Evolutionary conservation across 2,329 filamentous ascomycete species (phyloP).

Genomic region (Pseudogymnoascus sp.): DNA sequence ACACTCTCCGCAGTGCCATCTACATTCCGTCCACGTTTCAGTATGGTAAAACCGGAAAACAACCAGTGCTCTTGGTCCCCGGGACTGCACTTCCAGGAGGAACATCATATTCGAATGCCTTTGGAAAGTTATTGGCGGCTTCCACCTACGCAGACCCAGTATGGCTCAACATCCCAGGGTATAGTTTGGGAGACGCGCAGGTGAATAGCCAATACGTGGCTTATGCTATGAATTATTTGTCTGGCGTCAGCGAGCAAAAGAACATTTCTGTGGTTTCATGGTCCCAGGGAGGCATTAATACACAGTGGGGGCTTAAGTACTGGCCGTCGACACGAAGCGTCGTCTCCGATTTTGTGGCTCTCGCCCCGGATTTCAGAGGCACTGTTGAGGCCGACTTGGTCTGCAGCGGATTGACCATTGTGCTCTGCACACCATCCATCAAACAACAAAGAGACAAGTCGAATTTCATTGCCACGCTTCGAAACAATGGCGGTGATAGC

Average conservation of each 20-base stretch:
- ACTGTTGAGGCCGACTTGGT: conserved; percentile 31
- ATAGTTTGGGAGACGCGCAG: conserved; percentile 40
- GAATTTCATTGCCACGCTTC: conserved; percentile 35
- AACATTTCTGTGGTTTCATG: conserved; percentile 41
- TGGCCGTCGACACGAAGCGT: conserved; percentile 41
- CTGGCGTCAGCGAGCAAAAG: conserved; percentile 29
- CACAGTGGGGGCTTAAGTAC: conserved; percentile 51
- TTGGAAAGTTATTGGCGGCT: conserved; percentile 39
- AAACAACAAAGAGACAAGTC: conserved; percentile 40
- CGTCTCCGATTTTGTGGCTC: conserved; percentile 42
- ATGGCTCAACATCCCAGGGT: conserved; percentile 46
- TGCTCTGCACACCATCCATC: conserved; percentile 31
- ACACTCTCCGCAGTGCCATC: conserved; percentile 40
- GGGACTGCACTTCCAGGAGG: conserved; percentile 43
- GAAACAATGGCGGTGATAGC: conserved; percentile 38
- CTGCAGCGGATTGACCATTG: conserved; percentile 12
- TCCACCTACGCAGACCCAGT: conserved; percentile 39
- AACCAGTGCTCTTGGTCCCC: conserved; percentile 43
- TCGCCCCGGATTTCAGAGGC: conserved; percentile 46
- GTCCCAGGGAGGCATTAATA: conserved; percentile 46
- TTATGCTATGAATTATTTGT: conserved; percentile 50
- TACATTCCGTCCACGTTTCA: conserved; percentile 42
- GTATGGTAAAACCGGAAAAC: conserved; percentile 31
- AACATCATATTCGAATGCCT: conserved; percentile 29
- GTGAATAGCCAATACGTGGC: conserved; percentile 46